These are phyloP conservation scores for Pterocarpus santalinus DNA, from an alignment of 306 rosid species.

Conservation along the genomic window DNA sequence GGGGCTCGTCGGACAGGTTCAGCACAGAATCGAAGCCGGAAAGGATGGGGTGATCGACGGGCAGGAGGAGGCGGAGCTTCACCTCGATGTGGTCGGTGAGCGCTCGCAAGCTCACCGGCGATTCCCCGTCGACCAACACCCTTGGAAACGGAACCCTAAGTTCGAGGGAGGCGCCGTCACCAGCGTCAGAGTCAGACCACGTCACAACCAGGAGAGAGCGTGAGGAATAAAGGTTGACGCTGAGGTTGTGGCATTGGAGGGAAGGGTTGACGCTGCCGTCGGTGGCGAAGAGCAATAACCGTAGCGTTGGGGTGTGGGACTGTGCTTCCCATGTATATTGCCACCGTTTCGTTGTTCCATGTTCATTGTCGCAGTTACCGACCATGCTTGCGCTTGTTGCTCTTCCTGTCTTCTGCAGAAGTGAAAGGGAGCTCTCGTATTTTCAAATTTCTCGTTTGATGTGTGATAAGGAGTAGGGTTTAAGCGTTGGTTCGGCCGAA, in stretches of 20 bases:
- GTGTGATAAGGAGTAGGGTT: too few relatives aligned
- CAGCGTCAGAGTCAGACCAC: constrained; percentile 51
- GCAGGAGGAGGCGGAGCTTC: constrained; percentile 82
- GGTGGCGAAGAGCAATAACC: constrained; percentile 68
- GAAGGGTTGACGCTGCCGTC: constrained; percentile 54
- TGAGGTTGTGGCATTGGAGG: constrained; percentile 64
- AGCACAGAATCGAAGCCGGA: constrained; percentile 10
- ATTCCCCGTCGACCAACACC: constrained; percentile 72
- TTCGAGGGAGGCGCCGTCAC: constrained; percentile 42
- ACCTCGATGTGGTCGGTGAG: constrained; percentile 80
- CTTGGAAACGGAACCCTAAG: constrained; percentile 79
- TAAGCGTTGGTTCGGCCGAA: too few relatives aligned
- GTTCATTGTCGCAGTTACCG: background rate
- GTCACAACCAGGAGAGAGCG: constrained; percentile 57
- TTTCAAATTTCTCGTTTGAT: too few relatives aligned
- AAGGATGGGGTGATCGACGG: constrained; percentile 76
- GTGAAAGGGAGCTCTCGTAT: background rate
- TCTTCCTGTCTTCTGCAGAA: background rate
- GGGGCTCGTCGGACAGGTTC: constrained; percentile 41
- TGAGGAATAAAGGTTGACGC: constrained; percentile 53
- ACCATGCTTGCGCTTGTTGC: constrained; percentile 24
- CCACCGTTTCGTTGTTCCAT: constrained; percentile 58
- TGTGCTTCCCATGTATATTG: constrained; percentile 92
- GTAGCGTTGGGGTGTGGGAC: constrained; percentile 78
- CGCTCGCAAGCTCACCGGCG: constrained; percentile 60